Percentiles rank a stretch among this genome's conserved stretches.
phyloP scores from a whole-genome alignment of 176 grass and related monocot genomes.

The Triticum dicoccoides region DNA sequence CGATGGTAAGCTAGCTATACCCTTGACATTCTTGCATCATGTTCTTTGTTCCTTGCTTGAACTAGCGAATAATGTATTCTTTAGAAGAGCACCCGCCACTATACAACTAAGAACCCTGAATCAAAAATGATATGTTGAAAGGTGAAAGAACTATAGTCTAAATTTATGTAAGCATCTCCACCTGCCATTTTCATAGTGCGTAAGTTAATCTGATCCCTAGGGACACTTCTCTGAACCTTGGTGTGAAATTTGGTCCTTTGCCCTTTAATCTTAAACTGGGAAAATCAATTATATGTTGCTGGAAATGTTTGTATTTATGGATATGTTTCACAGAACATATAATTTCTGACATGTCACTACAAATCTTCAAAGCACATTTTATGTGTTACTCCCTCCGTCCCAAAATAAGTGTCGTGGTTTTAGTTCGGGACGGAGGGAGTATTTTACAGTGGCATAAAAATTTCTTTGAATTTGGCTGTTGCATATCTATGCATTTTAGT shows the following conservation, averaged over 20 bases:
- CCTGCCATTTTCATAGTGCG: background rate
- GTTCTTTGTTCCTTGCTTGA: background rate
- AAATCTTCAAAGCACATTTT: background rate
- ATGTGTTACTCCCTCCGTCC: background rate
- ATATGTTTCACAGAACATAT: background rate
- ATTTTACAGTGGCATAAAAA: background rate
- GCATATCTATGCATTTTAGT: background rate
- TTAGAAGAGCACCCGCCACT: background rate
- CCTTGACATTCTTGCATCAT: background rate
- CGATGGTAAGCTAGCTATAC: slow-evolving; percentile 16
- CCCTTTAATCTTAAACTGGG: background rate
- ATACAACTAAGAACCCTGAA: background rate
- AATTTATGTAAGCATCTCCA: background rate
- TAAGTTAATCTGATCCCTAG: background rate
- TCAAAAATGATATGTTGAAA: background rate
- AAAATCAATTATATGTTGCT: background rate
- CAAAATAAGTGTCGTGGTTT: too few relatives aligned
- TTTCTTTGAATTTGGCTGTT: background rate
- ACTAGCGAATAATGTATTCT: background rate
- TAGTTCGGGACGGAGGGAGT: too few relatives aligned
- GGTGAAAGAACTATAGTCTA: background rate
- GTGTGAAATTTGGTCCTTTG: background rate
- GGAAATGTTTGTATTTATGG: background rate
- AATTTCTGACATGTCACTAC: background rate
- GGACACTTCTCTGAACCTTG: background rate